phyloP scores from a whole-genome alignment of 2,329 filamentous ascomycete species.

The Ophiobolus disseminans region DNA sequence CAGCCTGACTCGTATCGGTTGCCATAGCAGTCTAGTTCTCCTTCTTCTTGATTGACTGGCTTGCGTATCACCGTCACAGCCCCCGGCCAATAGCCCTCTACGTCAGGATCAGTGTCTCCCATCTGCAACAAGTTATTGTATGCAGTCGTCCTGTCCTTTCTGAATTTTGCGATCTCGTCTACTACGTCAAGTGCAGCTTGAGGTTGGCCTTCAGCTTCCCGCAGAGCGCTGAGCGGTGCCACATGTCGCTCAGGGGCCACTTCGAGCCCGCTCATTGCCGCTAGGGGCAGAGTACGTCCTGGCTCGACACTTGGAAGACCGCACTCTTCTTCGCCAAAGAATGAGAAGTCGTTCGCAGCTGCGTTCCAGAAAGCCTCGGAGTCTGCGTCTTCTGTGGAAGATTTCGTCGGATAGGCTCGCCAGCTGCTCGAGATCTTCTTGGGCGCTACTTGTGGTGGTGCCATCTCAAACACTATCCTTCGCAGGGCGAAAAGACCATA shows the following conservation, averaged over 20 bases:
- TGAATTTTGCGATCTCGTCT: slow-evolving; percentile 61
- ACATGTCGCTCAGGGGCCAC: slow-evolving; percentile 27
- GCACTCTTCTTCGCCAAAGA: slow-evolving; percentile 66
- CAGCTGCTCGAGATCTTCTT: slow-evolving; percentile 54
- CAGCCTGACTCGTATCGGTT: slow-evolving; percentile 62
- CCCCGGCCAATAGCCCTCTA: slow-evolving; percentile 67
- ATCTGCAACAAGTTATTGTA: slow-evolving; percentile 50
- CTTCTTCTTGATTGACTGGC: slow-evolving; percentile 48
- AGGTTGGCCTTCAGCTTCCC: slow-evolving; percentile 7
- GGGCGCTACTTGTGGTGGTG: slow-evolving; percentile 26
- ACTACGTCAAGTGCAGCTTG: slow-evolving; percentile 56
- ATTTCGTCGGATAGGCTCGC: slow-evolving; percentile 56
- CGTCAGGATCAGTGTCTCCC: slow-evolving; percentile 42
- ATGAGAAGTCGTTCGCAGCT: slow-evolving; percentile 66
- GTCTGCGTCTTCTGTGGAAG: slow-evolving; percentile 65
- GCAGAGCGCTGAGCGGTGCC: slow-evolving; percentile 13
- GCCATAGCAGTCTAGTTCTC: slow-evolving; percentile 58
- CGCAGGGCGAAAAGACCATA: slow-evolving; percentile 62
- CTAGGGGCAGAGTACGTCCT: slow-evolving; percentile 54
- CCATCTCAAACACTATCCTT: slow-evolving; percentile 62
- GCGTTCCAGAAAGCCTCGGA: slow-evolving; percentile 67
- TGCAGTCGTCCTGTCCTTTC: slow-evolving; percentile 59
- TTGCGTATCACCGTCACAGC: slow-evolving; percentile 64
- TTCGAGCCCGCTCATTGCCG: slow-evolving; percentile 55
- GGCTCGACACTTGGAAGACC: slow-evolving; percentile 56